phyloP scores from a whole-genome alignment of 495 filamentous ascomycete species.

The Hypoxylon intermedium region DNA sequence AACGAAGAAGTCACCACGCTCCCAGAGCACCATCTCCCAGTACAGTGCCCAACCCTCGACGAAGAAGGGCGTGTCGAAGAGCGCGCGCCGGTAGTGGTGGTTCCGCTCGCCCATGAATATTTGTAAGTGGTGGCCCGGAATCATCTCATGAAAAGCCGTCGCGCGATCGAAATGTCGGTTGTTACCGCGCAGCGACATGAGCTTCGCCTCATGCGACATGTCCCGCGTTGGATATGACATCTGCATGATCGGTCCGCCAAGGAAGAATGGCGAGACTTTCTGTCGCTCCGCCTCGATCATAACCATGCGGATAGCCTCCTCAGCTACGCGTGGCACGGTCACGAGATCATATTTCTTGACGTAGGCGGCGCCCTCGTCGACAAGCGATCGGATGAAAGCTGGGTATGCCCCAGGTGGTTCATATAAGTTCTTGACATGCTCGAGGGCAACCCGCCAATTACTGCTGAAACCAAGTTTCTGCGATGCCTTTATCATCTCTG shows the following conservation, averaged over 20 bases:
- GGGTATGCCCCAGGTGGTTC: slow-evolving; percentile 57
- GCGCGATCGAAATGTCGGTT: slow-evolving; percentile 59
- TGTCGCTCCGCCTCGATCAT: slow-evolving; percentile 60
- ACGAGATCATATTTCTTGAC: slow-evolving; percentile 56
- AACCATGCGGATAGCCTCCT: slow-evolving; percentile 58
- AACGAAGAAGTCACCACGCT: slow-evolving; percentile 48
- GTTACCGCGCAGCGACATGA: slow-evolving; percentile 63
- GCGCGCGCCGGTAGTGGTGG: slow-evolving; percentile 50
- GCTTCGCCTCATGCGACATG: slow-evolving; percentile 58
- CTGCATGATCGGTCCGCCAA: slow-evolving; percentile 56
- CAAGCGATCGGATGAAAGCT: slow-evolving; percentile 51
- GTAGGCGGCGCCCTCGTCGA: slow-evolving; percentile 49
- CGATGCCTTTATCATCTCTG: slow-evolving; percentile 50
- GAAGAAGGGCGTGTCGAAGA: slow-evolving; percentile 61
- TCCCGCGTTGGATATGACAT: slow-evolving; percentile 58
- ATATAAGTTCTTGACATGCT: slow-evolving; percentile 59
- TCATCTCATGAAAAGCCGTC: slow-evolving; percentile 63
- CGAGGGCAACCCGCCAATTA: slow-evolving; percentile 56
- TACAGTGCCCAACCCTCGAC: slow-evolving; percentile 64
- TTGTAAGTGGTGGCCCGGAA: slow-evolving; percentile 62
- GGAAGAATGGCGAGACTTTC: slow-evolving; percentile 61
- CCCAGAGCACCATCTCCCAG: slow-evolving; percentile 60
- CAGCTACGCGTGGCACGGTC: slow-evolving; percentile 57
- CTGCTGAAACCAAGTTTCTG: slow-evolving; percentile 37
- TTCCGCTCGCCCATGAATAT: slow-evolving; percentile 51